Percentiles rank a stretch among this genome's conserved stretches.
Evolutionary conservation across 495 filamentous ascomycete species (phyloP).

Genomic region (Elaphomyces granulatus): DNA sequence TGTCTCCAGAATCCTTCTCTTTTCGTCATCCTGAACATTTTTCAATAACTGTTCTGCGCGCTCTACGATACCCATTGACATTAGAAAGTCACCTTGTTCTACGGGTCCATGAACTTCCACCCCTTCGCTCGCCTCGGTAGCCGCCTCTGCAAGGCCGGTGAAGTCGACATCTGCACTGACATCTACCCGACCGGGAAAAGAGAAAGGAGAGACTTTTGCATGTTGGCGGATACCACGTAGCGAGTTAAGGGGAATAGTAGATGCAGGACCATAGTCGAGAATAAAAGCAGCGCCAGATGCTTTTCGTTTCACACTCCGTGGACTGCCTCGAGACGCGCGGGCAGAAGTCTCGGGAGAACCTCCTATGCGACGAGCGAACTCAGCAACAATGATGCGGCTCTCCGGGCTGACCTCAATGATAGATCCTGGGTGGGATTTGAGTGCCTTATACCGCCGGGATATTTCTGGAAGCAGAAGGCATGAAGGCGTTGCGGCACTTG

Average conservation of each 20-base stretch:
- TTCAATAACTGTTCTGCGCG: constrained; percentile 53
- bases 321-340: constrained; percentile 1
- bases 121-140: constrained; percentile 51
- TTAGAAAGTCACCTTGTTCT: constrained; percentile 67
- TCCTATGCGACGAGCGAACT: constrained; percentile 73
- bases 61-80: constrained; percentile 65
- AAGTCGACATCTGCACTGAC: constrained; percentile 91
- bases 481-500: constrained; percentile 61
- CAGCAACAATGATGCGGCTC: constrained; percentile 57
- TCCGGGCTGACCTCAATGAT: constrained; percentile 86
- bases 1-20: constrained; percentile 46
- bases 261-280: constrained; percentile 77
- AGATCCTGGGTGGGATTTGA: constrained; percentile 45
- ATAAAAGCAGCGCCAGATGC: constrained; percentile 79
- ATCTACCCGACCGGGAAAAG: constrained; percentile 64
- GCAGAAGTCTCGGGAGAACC: constrained; percentile 36
- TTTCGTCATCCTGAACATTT: constrained; percentile 34
- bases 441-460: constrained; percentile 64
- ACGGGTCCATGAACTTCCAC: constrained; percentile 92
- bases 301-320: constrained; percentile 28
- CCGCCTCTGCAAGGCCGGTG: constrained; percentile 64
- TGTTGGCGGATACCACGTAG: constrained; percentile 76
- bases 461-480: constrained; percentile 70
- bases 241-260: constrained; percentile 69
- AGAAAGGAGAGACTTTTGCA: constrained; percentile 57